These are phyloP conservation scores for Tylopilus subfusipes DNA, from an alignment of 768 basidiomycete species.

Conservation along the genomic window DNA sequence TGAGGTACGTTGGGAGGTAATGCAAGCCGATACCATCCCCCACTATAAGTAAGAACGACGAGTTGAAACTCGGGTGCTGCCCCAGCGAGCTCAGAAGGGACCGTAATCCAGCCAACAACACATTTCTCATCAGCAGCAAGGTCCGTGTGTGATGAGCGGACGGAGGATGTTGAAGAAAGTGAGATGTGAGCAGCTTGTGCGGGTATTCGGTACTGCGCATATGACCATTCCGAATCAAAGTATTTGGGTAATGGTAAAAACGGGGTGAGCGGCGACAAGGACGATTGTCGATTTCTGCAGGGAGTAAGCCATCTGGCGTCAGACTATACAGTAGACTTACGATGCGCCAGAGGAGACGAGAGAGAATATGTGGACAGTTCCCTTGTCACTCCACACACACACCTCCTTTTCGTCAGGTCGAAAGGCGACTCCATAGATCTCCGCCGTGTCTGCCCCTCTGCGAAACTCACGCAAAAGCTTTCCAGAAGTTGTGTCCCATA, in stretches of 20 bases:
- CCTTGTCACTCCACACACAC: constrained; percentile 94
- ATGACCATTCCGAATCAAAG: constrained; percentile 95
- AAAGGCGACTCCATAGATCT: constrained; percentile 88
- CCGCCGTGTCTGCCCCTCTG: constrained; percentile 84
- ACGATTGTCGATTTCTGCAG: constrained; percentile 76
- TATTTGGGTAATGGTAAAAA: constrained; percentile 85
- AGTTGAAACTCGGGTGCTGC: constrained; percentile 62
- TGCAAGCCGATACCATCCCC: constrained; percentile 89
- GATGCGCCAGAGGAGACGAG: constrained; percentile 61
- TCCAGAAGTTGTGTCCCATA: constrained; percentile 78
- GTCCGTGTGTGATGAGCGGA: constrained; percentile 53
- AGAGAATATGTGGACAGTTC: constrained; percentile 87
- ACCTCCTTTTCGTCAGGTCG: constrained; percentile 82
- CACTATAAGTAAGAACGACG: constrained; percentile 79
- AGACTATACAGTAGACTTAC: constrained; percentile 42
- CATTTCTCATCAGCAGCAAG: constrained; percentile 81
- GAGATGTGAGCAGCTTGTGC: constrained; percentile 80
- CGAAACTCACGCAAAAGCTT: constrained; percentile 77
- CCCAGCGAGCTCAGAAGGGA: constrained; percentile 35
- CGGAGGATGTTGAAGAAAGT: constrained; percentile 60
- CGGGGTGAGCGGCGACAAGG: constrained; percentile 73
- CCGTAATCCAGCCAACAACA: constrained; percentile 81
- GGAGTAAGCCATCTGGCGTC: constrained; percentile 3
- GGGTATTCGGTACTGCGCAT: constrained; percentile 88
- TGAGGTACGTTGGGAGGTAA: constrained; percentile 42